A percentile compares a stretch with the other conserved stretches of the same genome.
These are phyloP conservation scores for Stentor roeselii DNA, from an alignment of 73 alveolate genomes.

Conservation along the genomic window DNA sequence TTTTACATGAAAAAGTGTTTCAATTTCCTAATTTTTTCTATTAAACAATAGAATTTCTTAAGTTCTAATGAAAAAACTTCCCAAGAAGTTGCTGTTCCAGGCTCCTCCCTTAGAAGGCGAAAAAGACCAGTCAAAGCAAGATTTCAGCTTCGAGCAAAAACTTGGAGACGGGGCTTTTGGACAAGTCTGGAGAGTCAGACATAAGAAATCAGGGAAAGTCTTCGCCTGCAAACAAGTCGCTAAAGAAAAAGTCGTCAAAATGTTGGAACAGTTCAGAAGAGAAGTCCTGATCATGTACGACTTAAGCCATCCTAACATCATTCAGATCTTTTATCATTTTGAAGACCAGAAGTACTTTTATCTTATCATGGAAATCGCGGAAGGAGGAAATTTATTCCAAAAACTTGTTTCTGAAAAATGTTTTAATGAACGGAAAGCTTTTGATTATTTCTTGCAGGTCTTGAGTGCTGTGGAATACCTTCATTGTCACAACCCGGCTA, in stretches of 20 bases:
- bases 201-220: neutral
- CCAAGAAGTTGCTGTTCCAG: neutral
- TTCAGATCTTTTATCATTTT: conserved; percentile 55
- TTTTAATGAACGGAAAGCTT: conserved; percentile 59
- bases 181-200: conserved; percentile 15
- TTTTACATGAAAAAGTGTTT: too few species aligned
- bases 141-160: conserved; percentile 9
- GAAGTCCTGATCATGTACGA: conserved; percentile 91
- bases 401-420: conserved; percentile 40
- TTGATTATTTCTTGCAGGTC: conserved; percentile 47
- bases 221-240: conserved; percentile 18
- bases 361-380: conserved; percentile 74
- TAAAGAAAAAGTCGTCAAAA: conserved; percentile 27
- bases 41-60: too few species aligned
- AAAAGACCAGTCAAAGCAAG: neutral
- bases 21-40: too few species aligned
- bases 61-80: neutral
- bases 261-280: conserved; percentile 32
- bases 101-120: neutral
- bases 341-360: conserved; percentile 62
- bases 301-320: conserved; percentile 81
- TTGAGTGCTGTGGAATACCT: conserved; percentile 54
- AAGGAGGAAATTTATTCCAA: conserved; percentile 68
- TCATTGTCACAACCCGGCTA: conserved; percentile 42
- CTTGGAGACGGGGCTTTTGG: conserved; percentile 34